These are phyloP conservation scores for Hypoxylon perforatum DNA, from an alignment of 495 filamentous ascomycete genomes.

Conservation along the genomic window DNA sequence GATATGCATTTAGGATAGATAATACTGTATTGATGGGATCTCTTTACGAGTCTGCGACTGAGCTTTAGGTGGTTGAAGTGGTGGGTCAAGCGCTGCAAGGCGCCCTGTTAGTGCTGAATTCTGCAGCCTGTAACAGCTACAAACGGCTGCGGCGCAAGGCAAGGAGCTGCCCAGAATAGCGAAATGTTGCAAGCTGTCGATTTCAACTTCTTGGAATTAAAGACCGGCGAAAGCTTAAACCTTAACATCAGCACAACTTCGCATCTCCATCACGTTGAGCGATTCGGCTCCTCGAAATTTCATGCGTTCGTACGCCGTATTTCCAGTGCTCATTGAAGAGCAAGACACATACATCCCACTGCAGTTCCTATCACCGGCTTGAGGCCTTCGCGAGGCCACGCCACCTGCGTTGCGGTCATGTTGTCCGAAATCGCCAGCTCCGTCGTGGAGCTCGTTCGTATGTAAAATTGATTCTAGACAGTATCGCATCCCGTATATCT, in stretches of 20 bases:
- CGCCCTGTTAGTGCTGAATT: background rate
- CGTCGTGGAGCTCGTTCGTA: conserved; percentile 56
- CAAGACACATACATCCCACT: conserved; percentile 29
- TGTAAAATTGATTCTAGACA: conserved; percentile 19
- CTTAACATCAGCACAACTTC: background rate
- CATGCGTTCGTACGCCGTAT: conserved; percentile 40
- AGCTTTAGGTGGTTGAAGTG: background rate
- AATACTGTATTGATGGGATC: background rate
- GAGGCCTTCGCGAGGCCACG: conserved; percentile 15
- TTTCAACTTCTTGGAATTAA: conserved; percentile 32
- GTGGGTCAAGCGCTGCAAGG: background rate
- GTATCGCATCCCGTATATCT: background rate
- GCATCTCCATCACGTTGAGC: conserved; percentile 1
- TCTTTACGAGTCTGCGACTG: background rate
- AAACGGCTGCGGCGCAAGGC: conserved; percentile 1
- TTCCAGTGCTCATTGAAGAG: conserved; percentile 37
- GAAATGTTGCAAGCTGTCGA: conserved; percentile 44
- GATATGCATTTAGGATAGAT: background rate
- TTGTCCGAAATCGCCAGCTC: conserved; percentile 52
- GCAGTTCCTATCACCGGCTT: conserved; percentile 29
- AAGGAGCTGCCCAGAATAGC: conserved; percentile 37
- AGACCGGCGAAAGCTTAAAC: conserved; percentile 30
- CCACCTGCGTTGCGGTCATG: conserved; percentile 38
- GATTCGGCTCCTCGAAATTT: conserved; percentile 12
- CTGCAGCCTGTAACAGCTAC: no score